A percentile compares a stretch with the other conserved stretches of the same genome.
These are phyloP conservation scores for Fusarium metavorans DNA, from an alignment of 2,329 filamentous ascomycete genomes.

Conservation along the genomic window DNA sequence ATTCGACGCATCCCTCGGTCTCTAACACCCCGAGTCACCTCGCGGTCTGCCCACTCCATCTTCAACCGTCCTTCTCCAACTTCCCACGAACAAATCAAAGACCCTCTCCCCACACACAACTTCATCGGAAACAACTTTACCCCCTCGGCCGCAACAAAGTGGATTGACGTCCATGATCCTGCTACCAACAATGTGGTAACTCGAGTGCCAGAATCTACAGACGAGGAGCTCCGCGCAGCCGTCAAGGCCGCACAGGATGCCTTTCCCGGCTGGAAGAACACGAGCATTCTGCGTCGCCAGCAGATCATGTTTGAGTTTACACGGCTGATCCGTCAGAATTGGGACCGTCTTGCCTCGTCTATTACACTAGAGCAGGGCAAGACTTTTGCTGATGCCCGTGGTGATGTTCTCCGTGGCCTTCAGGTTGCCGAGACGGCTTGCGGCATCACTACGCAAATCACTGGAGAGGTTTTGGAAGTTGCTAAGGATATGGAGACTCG, in stretches of 20 bases:
- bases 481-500: conserved; percentile 84
- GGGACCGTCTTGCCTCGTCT: conserved; percentile 78
- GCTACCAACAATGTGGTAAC: conserved; percentile 84
- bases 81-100: conserved; percentile 49
- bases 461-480: conserved; percentile 80
- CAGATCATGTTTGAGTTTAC: conserved; percentile 84
- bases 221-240: conserved; percentile 74
- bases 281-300: conserved; percentile 74
- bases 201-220: conserved; percentile 74
- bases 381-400: conserved; percentile 78
- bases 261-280: conserved; percentile 74
- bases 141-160: conserved; percentile 72
- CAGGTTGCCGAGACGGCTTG: conserved; percentile 82
- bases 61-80: conserved; percentile 20
- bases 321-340: conserved; percentile 76
- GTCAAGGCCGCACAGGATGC: conserved; percentile 77
- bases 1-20: conserved; percentile 12
- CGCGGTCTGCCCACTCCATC: conserved; percentile 20
- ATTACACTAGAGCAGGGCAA: conserved; percentile 84
- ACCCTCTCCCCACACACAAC: conserved; percentile 75
- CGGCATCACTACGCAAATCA: conserved; percentile 77
- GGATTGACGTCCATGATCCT: conserved; percentile 82
- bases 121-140: conserved; percentile 81
- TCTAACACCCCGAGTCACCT: conserved; percentile 11
- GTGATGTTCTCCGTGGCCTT: conserved; percentile 78